Evolutionary conservation across 306 rosid genomes (phyloP), one percentile per base, ranked within the genome.

Genomic region (Echinosophora koreensis): DNA sequence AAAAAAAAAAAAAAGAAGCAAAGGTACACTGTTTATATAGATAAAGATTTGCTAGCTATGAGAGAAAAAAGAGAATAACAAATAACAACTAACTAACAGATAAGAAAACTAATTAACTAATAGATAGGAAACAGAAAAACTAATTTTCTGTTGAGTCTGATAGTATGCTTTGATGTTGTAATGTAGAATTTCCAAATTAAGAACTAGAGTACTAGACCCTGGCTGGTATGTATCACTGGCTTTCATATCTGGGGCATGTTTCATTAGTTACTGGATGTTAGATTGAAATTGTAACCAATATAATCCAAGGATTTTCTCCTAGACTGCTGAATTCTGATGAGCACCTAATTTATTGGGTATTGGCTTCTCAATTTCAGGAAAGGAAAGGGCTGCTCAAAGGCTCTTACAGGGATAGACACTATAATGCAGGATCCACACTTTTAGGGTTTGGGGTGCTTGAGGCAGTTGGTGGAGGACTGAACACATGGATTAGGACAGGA

Each of bases 371-470:
- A 77, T 74, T 80, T 76, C 90, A 92, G 97, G 97, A 90, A 81
- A 90, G 96, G 88, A 90, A 90, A 87, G 92, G 83, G 74, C 80
- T 90, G 76, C 69, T 93, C 49, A 93, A 93, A 82, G 97, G 97
- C 17, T 85, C 90, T 54, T 93, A 76, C 83, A 87, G 75, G 88
- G 96, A 90, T 60, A 89, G 87, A 41, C 97, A 93, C 78, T 87
- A 62, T 89, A 90, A 89, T 70, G 94, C 97, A 32, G 97, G 94
- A 55, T 90, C 97, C 37, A 69, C 90, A 66, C 81, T 93, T 55
- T 66, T 90, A 50, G 96, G 89, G 35, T 87, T 93, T 16, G 96
- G 97, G 28, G 97, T 93, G 52, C 78, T 93, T 32, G 97, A 89
- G 76, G 16, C 97, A 0, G 63, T 93, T 50, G 89, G 89, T 58